Evolutionary conservation across 345 rosid species (phyloP).

Genomic region (Limnanthes douglasii): DNA sequence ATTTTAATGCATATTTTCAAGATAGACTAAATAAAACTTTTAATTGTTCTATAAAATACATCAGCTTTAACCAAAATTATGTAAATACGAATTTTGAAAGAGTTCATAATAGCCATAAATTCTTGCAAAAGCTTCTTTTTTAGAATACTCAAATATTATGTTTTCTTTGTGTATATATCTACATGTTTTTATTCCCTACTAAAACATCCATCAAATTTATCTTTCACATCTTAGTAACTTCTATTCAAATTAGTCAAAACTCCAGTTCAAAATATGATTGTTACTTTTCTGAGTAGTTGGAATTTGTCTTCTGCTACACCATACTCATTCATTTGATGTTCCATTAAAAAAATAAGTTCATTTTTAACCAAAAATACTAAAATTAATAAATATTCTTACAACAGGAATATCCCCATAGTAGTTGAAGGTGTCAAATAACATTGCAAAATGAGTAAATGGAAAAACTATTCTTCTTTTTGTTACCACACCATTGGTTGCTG

Average conservation of each 20-base stretch:
- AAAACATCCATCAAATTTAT: conserved; percentile 94
- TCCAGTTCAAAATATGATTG: conserved; percentile 85
- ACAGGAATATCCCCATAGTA: conserved; percentile 74
- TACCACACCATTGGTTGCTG: conserved; percentile 14
- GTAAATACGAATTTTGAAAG: no score
- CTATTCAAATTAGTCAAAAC: conserved; percentile 87
- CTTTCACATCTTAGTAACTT: conserved; percentile 95
- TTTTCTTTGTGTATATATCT: conserved; percentile 81
- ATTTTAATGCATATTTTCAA: neutral
- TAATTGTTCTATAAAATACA: conserved; percentile 52
- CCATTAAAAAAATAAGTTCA: neutral
- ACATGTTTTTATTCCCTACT: conserved; percentile 81
- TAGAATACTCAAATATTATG: conserved; percentile 65
- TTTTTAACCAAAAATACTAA: neutral
- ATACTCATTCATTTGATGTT: conserved; percentile 79
- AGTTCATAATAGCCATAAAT: conserved; percentile 89
- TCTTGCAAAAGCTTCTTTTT: conserved; percentile 88
- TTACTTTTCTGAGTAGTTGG: conserved; percentile 57
- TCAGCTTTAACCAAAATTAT: no score
- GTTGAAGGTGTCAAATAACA: conserved; percentile 54
- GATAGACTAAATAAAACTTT: conserved; percentile 16
- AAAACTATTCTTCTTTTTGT: conserved; percentile 66
- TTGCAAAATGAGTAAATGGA: conserved; percentile 65
- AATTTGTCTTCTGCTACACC: conserved; percentile 61
- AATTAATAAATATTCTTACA: conserved; percentile 20